Evolutionary conservation across 805 yeast species (phyloP).

Genomic region (Metschnikowia orientalis): DNA sequence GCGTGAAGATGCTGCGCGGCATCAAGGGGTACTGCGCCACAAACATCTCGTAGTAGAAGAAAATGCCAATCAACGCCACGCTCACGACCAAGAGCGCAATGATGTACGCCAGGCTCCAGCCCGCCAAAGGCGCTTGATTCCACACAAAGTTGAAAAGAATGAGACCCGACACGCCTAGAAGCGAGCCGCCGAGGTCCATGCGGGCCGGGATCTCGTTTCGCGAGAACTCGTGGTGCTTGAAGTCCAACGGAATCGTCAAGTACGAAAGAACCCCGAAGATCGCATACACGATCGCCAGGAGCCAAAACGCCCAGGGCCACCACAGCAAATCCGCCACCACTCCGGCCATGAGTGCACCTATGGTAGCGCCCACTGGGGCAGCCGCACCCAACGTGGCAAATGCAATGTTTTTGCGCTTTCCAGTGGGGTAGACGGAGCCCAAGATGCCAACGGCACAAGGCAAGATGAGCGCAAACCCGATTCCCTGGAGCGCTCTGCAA

Average conservation of each 20-base stretch:
- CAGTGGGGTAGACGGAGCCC: constrained; percentile 39
- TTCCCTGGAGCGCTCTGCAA: constrained; percentile 61
- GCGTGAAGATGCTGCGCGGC: constrained; percentile 46
- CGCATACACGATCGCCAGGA: constrained; percentile 38
- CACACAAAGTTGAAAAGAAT: constrained; percentile 63
- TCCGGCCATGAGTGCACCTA: constrained; percentile 52
- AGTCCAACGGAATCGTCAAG: constrained; percentile 35
- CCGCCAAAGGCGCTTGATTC: constrained; percentile 72
- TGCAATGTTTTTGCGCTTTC: constrained; percentile 47
- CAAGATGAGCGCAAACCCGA: constrained; percentile 55
- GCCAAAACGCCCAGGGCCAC: constrained; percentile 64
- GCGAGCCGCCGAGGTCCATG: constrained; percentile 40
- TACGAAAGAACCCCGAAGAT: constrained; percentile 28
- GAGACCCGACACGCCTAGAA: constrained; percentile 55
- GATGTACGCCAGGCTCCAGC: constrained; percentile 61
- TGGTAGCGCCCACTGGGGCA: constrained; percentile 59
- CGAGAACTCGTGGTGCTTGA: constrained; percentile 14
- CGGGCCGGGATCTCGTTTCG: constrained; percentile 11
- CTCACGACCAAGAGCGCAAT: constrained; percentile 55
- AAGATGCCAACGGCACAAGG: constrained; percentile 61
- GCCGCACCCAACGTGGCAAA: constrained; percentile 55
- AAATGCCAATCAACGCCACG: constrained; percentile 34
- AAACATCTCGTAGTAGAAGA: constrained; percentile 46
- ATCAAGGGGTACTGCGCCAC: constrained; percentile 48
- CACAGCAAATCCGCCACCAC: constrained; percentile 41